Evolutionary conservation across 805 yeast genomes (phyloP).

Genomic region (Zygotorulaspora sp.): DNA sequence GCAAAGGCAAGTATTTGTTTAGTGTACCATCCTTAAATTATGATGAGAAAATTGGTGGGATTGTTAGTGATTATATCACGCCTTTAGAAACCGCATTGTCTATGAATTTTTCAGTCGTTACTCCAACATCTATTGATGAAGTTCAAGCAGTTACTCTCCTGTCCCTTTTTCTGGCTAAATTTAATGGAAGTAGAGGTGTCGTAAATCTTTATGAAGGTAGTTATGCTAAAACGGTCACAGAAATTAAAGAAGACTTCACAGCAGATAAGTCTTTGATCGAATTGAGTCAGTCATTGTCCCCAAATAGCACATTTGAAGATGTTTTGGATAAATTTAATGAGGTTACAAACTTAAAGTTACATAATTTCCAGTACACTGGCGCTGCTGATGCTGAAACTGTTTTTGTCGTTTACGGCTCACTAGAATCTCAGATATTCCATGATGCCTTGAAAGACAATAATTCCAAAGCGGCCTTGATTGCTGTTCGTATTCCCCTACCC

Average conservation of each 20-base stretch:
- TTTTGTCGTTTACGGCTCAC: conserved; percentile 77
- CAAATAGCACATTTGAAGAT: conserved; percentile 23
- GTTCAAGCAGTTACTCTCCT: conserved; percentile 64
- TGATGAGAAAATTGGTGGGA: conserved; percentile 46
- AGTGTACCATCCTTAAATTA: conserved; percentile 75
- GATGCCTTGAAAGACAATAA: conserved; percentile 39
- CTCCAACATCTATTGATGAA: conserved; percentile 60
- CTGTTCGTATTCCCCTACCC: conserved; percentile 75
- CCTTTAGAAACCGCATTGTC: conserved; percentile 59
- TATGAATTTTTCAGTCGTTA: conserved; percentile 61
- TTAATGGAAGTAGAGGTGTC: conserved; percentile 40
- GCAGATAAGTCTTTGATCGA: conserved; percentile 14
- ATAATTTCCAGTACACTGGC: conserved; percentile 55
- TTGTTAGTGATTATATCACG: conserved; percentile 60
- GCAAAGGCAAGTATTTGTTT: conserved; percentile 60
- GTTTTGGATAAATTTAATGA: conserved; percentile 30
- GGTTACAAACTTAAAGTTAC: conserved; percentile 22
- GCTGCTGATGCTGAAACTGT: conserved; percentile 58
- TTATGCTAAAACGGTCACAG: conserved; percentile 22
- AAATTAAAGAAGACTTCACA: conserved; percentile 15
- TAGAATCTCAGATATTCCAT: conserved; percentile 54
- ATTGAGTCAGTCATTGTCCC: conserved; percentile 12
- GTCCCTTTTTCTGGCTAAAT: conserved; percentile 56
- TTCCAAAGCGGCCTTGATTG: conserved; percentile 56
- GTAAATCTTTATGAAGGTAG: conserved; percentile 80